These are phyloP conservation scores for Metschnikowia dekortorum DNA, from an alignment of 805 yeast species.

Conservation along the genomic window DNA sequence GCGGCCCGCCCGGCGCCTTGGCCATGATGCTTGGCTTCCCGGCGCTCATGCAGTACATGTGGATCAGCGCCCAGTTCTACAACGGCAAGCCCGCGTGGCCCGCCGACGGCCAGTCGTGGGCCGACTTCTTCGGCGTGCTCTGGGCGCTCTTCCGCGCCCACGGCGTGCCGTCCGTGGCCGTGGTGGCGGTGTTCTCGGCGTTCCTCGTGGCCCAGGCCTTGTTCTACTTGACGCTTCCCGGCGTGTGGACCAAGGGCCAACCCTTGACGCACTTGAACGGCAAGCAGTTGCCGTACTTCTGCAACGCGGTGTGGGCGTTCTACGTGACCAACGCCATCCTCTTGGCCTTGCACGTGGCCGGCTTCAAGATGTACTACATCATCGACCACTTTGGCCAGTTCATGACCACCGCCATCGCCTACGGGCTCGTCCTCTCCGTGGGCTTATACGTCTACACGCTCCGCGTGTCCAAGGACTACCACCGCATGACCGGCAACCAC, in stretches of 20 bases:
- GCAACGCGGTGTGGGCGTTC: conserved; percentile 86
- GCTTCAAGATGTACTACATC: conserved; percentile 70
- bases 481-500: conserved; percentile 86
- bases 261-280: conserved; percentile 79
- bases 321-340: conserved; percentile 62
- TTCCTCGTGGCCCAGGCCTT: conserved; percentile 66
- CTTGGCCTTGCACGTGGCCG: conserved; percentile 64
- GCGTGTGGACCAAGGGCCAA: conserved; percentile 92
- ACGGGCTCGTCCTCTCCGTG: conserved; percentile 69
- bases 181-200: conserved; percentile 68
- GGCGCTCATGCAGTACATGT: conserved; percentile 90
- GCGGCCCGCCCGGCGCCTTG: conserved; percentile 84
- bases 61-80: conserved; percentile 83
- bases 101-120: conserved; percentile 48
- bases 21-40: conserved; percentile 96
- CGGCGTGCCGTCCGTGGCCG: conserved; percentile 55
- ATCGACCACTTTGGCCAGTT: conserved; percentile 84
- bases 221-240: conserved; percentile 83
- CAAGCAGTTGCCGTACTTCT: conserved; percentile 82
- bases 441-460: conserved; percentile 67
- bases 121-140: conserved; percentile 39
- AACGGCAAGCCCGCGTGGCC: conserved; percentile 73
- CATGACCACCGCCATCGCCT: conserved; percentile 84
- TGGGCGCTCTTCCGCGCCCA: conserved; percentile 41
- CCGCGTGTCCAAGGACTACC: conserved; percentile 66